Base-by-base conservation (phyloP, 2,329 filamentous ascomycete genomes). In the Beauveria bassiana region DNA sequence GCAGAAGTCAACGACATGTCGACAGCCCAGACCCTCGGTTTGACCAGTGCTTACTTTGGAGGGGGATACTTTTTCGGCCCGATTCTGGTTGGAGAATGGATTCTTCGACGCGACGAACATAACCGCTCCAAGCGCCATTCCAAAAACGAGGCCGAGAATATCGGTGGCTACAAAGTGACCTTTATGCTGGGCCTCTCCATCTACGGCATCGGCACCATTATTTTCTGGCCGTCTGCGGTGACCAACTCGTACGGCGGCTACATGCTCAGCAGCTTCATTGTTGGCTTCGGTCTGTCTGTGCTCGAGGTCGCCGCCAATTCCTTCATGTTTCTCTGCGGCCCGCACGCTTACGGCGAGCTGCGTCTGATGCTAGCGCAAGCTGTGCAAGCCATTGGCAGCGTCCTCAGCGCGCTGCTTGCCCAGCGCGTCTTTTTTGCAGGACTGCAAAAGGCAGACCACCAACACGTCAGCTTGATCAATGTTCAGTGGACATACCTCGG, bases 401-500 rank as follows among this genome's bases (percentile, higher is more conserved):
- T 93, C 10, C 72, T 93, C 24, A 89, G 87, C 52, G 86, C 87
- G 1, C 75, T 93, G 0, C 77, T 95, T 12, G 90, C 89, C 7
- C 83, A 89, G 46, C 86, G 85, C 62, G 86, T 89, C 20, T 90
- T 93, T 70, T 93, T 93, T 74, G 80, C 78, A 31, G 76, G 80
- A 14, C 80, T 89, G 9, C 77, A 81, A 9, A 77, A 80, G 22
- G 62, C 68, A 18, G 65, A 65, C 12, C 62, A 64, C 22, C 68
- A 67, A 47, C 73, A 69, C 40, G 71, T 78, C 34, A 82, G 82
- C 1, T 79, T 95, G 3, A 81, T 89, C 64, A 86, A 88, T 64
- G 88, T 93, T 1, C 91, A 95, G 72, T 96, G 88, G 88, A 89
- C 90, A 0, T 95, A 95, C 67, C 81, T 95, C n/a, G 88, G 86